These are phyloP conservation scores for Phaffomyces thermotolerans DNA, from an alignment of 805 yeast species.

Conservation along the genomic window DNA sequence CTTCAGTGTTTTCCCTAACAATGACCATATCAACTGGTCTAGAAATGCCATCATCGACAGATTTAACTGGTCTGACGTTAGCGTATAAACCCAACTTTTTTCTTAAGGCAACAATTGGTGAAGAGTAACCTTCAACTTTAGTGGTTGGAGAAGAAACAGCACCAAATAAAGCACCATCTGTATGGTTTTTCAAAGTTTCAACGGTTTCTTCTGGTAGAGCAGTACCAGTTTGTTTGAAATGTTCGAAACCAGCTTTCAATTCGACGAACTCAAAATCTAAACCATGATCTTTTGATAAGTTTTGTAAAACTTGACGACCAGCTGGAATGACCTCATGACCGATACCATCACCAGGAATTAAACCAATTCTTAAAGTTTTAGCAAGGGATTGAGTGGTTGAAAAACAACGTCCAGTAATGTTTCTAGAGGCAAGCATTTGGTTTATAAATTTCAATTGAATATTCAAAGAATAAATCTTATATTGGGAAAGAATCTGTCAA, in stretches of 20 bases:
- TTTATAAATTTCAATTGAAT: too few relatives aligned
- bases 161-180: conserved; percentile 97
- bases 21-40: conserved; percentile 95
- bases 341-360: conserved; percentile 98
- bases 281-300: conserved; percentile 67
- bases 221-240: conserved; percentile 88
- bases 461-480: not conserved
- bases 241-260: conserved; percentile 90
- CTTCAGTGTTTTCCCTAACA: conserved; percentile 98
- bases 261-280: conserved; percentile 80
- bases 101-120: conserved; percentile 98
- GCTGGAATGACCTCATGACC: conserved; percentile 98
- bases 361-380: conserved; percentile 50
- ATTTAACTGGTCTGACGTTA: conserved; percentile 95
- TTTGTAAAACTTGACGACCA: conserved; percentile 81
- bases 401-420: conserved; percentile 21
- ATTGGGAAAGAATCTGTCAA: not conserved
- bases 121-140: conserved; percentile 93
- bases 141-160: conserved; percentile 94
- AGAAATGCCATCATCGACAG: conserved; percentile 68
- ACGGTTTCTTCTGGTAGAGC: conserved; percentile 95
- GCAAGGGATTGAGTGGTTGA: conserved; percentile 27
- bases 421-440: conserved; percentile 2
- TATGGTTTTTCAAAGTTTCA: conserved; percentile 60
- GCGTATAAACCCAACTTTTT: conserved; percentile 93